Evolutionary conservation across 495 filamentous ascomycete species (phyloP).

Genomic region (Achaetomiella virescens): DNA sequence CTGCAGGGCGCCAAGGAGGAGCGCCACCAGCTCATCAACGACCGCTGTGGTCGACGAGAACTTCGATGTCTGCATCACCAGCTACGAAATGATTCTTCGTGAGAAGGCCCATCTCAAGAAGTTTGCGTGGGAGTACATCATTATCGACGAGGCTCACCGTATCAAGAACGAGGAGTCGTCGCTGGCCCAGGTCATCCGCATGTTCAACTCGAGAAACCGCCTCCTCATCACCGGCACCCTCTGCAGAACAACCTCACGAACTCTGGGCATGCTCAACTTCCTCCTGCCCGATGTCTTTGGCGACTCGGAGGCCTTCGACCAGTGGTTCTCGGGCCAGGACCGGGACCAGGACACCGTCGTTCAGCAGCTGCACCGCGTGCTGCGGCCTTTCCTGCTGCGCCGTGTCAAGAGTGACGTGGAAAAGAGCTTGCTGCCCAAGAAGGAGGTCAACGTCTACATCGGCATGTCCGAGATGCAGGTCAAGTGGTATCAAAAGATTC

Average conservation of each 20-base stretch:
- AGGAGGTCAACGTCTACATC: slow-evolving; percentile 94
- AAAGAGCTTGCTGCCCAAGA: slow-evolving; percentile 96
- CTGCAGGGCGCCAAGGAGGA: slow-evolving; percentile 95
- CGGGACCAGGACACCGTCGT: slow-evolving; percentile 93
- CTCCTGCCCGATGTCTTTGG: slow-evolving; percentile 96
- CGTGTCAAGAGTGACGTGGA: slow-evolving; percentile 98
- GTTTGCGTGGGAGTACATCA: slow-evolving; percentile 99
- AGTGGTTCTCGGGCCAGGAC: slow-evolving; percentile 90
- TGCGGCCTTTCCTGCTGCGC: slow-evolving; percentile 89
- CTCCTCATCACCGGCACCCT: slow-evolving; percentile 96
- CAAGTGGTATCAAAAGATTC: slow-evolving; percentile 98
- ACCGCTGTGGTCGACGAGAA: slow-evolving; percentile 81
- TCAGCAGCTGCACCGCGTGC: slow-evolving; percentile 88
- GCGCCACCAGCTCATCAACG: slow-evolving; percentile 79
- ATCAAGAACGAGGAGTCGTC: slow-evolving; percentile 99
- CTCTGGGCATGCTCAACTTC: slow-evolving; percentile 99
- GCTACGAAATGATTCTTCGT: slow-evolving; percentile 57
- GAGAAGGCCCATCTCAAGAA: slow-evolving; percentile 96
- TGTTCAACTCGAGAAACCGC: slow-evolving; percentile 94
- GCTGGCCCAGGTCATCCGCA: slow-evolving; percentile 89
- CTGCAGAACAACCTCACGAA: slow-evolving; percentile 99
- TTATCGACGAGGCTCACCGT: slow-evolving; percentile 97
- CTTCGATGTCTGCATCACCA: slow-evolving; percentile 43
- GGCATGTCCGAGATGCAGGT: slow-evolving; percentile 99
- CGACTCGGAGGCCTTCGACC: slow-evolving; percentile 94